Evolutionary conservation across 805 yeast genomes (phyloP), one percentile per base, ranked within the genome.

Genomic region (Saccharomycopsis sp.): DNA sequence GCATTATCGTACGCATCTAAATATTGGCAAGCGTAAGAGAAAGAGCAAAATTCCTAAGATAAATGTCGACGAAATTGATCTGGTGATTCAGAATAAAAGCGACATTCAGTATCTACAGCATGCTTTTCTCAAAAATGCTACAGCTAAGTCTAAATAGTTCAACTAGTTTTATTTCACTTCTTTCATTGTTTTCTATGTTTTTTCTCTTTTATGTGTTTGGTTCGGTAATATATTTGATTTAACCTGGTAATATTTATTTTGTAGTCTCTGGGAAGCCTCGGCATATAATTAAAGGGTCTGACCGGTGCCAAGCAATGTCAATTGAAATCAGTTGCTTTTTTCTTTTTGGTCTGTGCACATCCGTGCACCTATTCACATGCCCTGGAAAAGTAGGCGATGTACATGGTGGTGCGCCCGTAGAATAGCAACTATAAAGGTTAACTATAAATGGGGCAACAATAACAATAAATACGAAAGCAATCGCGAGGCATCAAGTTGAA

Each of bases 1-100:
- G 69, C 97, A 91, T 68, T 89, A 80, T 70, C 82, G 90, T 69
- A 90, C 96, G 1, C 97, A 91, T 70, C 68, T 73, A 23, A 76
- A 74, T 44, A 34, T 19, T n/a, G 58, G 58, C 3, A 62, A 62
- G 52, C 19, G 47, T 42, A 38, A 59, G 55, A 55, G 61, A 53
- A 51, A 58, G 56, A 52, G 41, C 15, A 52, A 52, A 29, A 24
- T 50, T 15, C 25, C 25, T 14, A 3, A 50, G 17, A 50, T 3
- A 5, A 20, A 50, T 20, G 17, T 50, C 8, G 53, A 50, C 25
- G 34, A 50, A 23, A 44, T 44, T 12, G 49, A 19, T 12, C 22
- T 12, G 49, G 22, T 44, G 7, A 44, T 44, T 17, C 49, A 12
- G 19, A 19, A 44, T 44, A 44, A 44, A 17, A 19, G 12, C 22